Evolutionary conservation across 192 early-diverging fungal species (phyloP).

Genomic region (Helicostylum pulchrum): DNA sequence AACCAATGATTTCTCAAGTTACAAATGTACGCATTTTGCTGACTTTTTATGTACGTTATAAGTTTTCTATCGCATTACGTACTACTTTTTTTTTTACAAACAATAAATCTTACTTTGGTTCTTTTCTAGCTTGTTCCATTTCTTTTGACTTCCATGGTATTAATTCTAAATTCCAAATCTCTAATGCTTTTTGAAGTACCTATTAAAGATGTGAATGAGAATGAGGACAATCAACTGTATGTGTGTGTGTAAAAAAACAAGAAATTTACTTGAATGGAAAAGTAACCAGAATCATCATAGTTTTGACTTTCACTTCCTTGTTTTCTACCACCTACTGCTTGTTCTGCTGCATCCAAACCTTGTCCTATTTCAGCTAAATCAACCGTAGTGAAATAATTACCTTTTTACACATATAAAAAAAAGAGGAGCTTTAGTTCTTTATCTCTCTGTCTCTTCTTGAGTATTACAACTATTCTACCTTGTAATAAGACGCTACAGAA

Average conservation of each 20-base stretch:
- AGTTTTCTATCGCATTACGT: not conserved
- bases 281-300: constrained; percentile 67
- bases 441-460: not conserved
- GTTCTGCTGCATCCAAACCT: constrained; percentile 64
- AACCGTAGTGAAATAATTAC: constrained; percentile 70
- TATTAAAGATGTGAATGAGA: constrained; percentile 20
- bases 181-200: constrained; percentile 53
- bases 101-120: constrained; percentile 51
- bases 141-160: constrained; percentile 52
- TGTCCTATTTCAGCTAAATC: constrained; percentile 69
- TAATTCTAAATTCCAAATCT: constrained; percentile 58
- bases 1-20: constrained; percentile 65
- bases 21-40: constrained; percentile 67
- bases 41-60: constrained; percentile 21
- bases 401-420: constrained; percentile 15
- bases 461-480: not conserved
- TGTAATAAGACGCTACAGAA: constrained; percentile 10
- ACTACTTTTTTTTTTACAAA: no score
- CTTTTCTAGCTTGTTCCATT: constrained; percentile 34
- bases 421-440: not conserved
- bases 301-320: constrained; percentile 39
- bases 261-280: constrained; percentile 60
- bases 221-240: not conserved
- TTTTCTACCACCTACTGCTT: constrained; percentile 28
- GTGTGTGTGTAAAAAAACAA: not conserved